Percentiles rank a stretch among this genome's conserved stretches.
phyloP scores from a whole-genome alignment of 2,329 filamentous ascomycete genomes.

The Colletotrichum spinosum region DNA sequence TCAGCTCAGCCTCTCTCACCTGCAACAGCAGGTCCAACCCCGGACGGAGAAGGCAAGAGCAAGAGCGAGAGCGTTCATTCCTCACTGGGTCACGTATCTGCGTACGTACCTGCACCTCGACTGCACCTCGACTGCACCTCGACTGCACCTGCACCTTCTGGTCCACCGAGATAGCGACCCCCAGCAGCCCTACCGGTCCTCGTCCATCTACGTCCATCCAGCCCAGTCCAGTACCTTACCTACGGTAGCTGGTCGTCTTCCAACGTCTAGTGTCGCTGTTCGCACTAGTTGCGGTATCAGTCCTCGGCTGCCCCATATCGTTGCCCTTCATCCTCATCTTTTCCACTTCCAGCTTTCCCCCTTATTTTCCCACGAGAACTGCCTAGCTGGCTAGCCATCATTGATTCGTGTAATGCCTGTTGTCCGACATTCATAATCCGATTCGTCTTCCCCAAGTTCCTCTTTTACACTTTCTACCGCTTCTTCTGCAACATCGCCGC shows the following conservation, averaged over 20 bases:
- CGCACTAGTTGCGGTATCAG: neutral
- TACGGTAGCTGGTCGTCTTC: too few relatives aligned
- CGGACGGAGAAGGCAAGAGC: too few relatives aligned
- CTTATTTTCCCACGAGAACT: neutral
- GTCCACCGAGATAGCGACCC: neutral
- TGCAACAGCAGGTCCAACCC: too few relatives aligned
- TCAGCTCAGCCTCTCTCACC: too few relatives aligned
- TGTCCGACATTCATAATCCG: slow-evolving; percentile 4
- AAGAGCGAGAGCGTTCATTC: too few relatives aligned
- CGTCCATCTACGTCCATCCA: too few relatives aligned
- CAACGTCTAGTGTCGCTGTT: neutral
- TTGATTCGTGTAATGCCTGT: slow-evolving; percentile 7
- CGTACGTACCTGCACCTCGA: too few relatives aligned
- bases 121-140: too few relatives aligned
- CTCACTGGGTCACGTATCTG: too few relatives aligned
- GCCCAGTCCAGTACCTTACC: neutral
- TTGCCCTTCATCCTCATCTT: slow-evolving; percentile 2
- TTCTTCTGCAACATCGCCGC: neutral
- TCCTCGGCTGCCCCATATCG: slow-evolving; percentile 30
- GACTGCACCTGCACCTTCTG: neutral
- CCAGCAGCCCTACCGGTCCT: too few relatives aligned
- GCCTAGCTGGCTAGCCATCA: slow-evolving; percentile 22
- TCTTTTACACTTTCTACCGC: neutral
- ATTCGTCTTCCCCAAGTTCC: neutral
- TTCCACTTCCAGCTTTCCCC: slow-evolving; percentile 13